phyloP scores from a whole-genome alignment of 176 grass and related monocot species.

The Raddia distichophylla region DNA sequence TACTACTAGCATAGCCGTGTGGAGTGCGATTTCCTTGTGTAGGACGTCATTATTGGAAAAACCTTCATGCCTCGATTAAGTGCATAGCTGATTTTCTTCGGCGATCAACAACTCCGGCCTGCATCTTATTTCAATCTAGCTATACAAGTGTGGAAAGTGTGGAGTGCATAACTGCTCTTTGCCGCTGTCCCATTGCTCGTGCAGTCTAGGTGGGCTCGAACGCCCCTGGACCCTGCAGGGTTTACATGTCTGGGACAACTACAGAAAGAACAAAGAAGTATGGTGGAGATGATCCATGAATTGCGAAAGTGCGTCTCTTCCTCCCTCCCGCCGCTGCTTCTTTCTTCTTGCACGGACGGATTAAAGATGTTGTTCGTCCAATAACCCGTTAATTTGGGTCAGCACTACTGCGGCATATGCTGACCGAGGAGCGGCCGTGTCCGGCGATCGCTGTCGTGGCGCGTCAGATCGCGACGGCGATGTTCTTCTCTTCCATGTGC shows the following conservation, averaged over 20 bases:
- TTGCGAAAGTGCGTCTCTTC: background rate
- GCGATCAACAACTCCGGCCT: background rate
- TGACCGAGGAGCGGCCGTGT: background rate
- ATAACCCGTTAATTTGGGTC: background rate
- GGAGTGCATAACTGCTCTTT: too few species aligned
- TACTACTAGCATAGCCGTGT: background rate
- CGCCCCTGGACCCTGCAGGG: too few species aligned
- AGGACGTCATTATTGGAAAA: background rate
- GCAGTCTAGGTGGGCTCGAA: too few species aligned
- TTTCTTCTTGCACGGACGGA: background rate
- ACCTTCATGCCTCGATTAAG: background rate
- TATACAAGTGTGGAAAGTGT: background rate
- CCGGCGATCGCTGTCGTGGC: slow-evolving; percentile 31
- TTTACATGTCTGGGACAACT: too few species aligned
- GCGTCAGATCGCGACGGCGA: slow-evolving; percentile 22
- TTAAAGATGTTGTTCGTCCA: background rate
- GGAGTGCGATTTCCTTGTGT: background rate
- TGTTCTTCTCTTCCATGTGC: background rate
- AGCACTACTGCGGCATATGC: background rate
- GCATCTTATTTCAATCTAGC: background rate
- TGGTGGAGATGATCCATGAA: too few species aligned
- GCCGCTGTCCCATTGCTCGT: too few species aligned
- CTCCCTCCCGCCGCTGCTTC: background rate
- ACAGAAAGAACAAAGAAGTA: too few species aligned
- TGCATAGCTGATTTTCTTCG: background rate